Conservation (phyloP, 2,329 filamentous ascomycete genomes). For the Exophiala mesophila region DNA sequence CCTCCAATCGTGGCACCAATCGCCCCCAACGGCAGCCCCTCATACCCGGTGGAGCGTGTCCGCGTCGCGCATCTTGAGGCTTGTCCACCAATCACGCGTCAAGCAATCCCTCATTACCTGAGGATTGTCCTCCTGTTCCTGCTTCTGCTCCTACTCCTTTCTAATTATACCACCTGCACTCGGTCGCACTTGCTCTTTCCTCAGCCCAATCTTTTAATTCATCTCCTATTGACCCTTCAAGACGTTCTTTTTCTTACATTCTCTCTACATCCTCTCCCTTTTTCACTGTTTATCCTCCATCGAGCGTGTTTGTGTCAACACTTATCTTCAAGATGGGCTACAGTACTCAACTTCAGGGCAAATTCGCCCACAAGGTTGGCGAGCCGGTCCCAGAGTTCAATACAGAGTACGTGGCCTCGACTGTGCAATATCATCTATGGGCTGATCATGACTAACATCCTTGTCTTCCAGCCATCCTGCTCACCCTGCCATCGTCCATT, state of each 20-base stretch:
- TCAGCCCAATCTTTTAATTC: background rate
- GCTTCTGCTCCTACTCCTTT: background rate
- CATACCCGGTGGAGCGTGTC: too few relatives aligned
- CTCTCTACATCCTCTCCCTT: too few relatives aligned
- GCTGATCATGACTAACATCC: background rate
- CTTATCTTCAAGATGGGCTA: constrained; percentile 20
- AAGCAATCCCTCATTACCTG: background rate
- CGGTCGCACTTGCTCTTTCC: constrained; percentile 1
- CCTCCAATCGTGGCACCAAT: too few relatives aligned
- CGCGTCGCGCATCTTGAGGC: background rate
- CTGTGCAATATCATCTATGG: background rate
- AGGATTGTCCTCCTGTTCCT: too few relatives aligned
- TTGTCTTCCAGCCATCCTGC: constrained; percentile 14
- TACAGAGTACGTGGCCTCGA: constrained; percentile 20
- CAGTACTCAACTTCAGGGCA: constrained; percentile 24
- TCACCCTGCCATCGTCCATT: constrained; percentile 27
- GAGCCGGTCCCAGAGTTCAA: constrained; percentile 27
- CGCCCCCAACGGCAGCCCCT: too few relatives aligned
- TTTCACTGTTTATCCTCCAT: too few relatives aligned
- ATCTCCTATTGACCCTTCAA: too few relatives aligned
- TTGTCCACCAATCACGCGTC: background rate
- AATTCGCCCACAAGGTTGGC: constrained; percentile 26
- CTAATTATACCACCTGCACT: constrained; percentile 2
- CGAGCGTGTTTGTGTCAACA: background rate
- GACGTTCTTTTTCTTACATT: too few relatives aligned